Base-by-base conservation (phyloP, 2,329 filamentous ascomycete species). In the Cordyceps tenuipes region DNA sequence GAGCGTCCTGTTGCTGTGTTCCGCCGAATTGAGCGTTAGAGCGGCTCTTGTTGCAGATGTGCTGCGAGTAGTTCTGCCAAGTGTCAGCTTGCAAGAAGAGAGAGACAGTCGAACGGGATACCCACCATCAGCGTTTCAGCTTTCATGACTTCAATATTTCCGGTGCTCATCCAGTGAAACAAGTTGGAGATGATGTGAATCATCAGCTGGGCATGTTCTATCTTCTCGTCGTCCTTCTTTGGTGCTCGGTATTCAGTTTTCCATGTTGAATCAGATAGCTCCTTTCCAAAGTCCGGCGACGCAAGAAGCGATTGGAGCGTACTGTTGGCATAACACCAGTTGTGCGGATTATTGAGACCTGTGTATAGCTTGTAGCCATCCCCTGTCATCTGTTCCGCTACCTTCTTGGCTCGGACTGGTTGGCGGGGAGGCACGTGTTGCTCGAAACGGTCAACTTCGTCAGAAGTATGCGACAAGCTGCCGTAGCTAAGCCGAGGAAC, bases 321-420 rank as follows among this genome's bases (percentile, higher is more conserved):
- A n/a, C 90, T 87, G 72, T 96, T 97, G 79, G 94, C 91, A 69
- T 96, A 97, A 71, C 93, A 97, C 64, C 89, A 92, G 51, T 88
- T 87, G 1, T 85, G 84, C 46, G 91, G 89, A 66, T 97, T 97
- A 61, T 85, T 76, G 13, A 97, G 79, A 0, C 93, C 92, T 12
- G 90, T 75, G 44, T 70, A 70, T 44, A 66, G 62, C 43, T 63
- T 70, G 31, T 62, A 51, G 31, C 49, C 63, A 47, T 71, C 67
- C 5, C 65, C 64, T 7, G 65, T 88, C 81, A 66, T 84, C 77
- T 71, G 77, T 54, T 71, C 73, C 19, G 64, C 62, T 15, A 74
- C 70, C 61, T 75, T 75, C 53, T 77, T 70, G 51, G 75, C 67
- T 61, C 64, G 66, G 72, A 72, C 64, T 67, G 72, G 56, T 70